Conservation (phyloP, 2,329 filamentous ascomycete genomes). For the Talaromyces piceae region DNA sequence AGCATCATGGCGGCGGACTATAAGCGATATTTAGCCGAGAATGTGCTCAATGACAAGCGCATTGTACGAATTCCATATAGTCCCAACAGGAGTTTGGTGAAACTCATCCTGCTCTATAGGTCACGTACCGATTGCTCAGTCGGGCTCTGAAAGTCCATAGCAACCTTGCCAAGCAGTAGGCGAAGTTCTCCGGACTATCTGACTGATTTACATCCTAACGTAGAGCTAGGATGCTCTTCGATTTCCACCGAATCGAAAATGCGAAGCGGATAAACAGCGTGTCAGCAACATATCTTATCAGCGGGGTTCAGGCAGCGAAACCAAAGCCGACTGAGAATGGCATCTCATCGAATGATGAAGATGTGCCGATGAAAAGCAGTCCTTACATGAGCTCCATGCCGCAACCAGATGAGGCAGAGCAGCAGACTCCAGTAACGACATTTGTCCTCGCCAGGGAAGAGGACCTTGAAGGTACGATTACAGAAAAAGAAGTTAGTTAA, state of each 20-base stretch:
- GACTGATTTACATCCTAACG: conserved; percentile 4
- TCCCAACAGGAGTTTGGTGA: not conserved
- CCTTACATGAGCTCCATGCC: conserved; percentile 61
- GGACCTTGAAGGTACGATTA: conserved; percentile 54
- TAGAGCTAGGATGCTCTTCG: conserved; percentile 65
- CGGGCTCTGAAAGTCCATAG: conserved; percentile 75
- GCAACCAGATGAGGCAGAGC: conserved; percentile 37
- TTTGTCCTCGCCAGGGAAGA: conserved; percentile 67
- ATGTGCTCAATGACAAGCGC: conserved; percentile 67
- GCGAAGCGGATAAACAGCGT: conserved; percentile 63
- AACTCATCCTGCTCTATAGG: conserved; percentile 30
- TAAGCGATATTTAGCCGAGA: conserved; percentile 64
- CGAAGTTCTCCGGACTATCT: not conserved
- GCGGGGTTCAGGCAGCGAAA: conserved; percentile 53
- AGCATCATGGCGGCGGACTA: conserved; percentile 46
- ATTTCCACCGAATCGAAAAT: conserved; percentile 76
- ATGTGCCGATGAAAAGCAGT: conserved; percentile 55
- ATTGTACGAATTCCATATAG: conserved; percentile 47
- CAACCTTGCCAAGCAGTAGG: conserved; percentile 81
- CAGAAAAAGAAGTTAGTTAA: not conserved
- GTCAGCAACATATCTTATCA: conserved; percentile 88
- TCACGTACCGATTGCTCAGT: conserved; percentile 81
- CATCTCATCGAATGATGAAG: conserved; percentile 36
- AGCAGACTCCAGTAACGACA: conserved; percentile 48
- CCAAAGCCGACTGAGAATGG: conserved; percentile 32